These are phyloP conservation scores for Fusarium pseudoanthophilum DNA, from an alignment of 2,329 filamentous ascomycete species.

Conservation along the genomic window DNA sequence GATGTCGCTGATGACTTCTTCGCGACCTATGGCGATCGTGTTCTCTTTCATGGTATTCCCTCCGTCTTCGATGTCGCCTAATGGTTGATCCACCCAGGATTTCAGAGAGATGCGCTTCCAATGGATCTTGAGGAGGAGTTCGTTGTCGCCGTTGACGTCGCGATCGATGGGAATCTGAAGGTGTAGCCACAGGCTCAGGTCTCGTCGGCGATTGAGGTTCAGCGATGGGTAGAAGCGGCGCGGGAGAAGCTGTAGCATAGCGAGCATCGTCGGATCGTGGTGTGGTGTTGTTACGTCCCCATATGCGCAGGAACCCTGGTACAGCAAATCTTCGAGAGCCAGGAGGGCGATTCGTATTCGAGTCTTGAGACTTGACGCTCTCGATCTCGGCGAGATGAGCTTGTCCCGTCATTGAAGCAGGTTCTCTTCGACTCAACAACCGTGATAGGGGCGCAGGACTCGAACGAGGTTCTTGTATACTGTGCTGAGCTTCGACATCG, in stretches of 20 bases:
- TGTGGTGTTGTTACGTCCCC: conserved; percentile 10
- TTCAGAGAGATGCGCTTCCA: conserved; percentile 33
- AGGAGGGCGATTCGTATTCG: conserved; percentile 49
- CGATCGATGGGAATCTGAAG: conserved; percentile 15
- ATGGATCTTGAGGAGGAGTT: conserved; percentile 2
- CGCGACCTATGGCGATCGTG: conserved; percentile 15
- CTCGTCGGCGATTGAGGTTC: conserved; percentile 16
- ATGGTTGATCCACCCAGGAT: conserved; percentile 20
- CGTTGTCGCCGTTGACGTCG: conserved; percentile 15
- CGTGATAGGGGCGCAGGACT: conserved; percentile 27
- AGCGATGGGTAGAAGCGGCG: conserved; percentile 23
- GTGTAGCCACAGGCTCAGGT: conserved; percentile 25
- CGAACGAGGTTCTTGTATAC: conserved; percentile 9
- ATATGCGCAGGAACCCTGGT: conserved; percentile 28
- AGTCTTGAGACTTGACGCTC: conserved; percentile 61
- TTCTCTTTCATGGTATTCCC: conserved; percentile 10
- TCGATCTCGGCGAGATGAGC: conserved; percentile 46
- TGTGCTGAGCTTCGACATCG: conserved; percentile 28
- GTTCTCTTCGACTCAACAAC: conserved; percentile 34
- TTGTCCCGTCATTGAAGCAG: conserved; percentile 22
- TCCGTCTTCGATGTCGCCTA: conserved; percentile 2
- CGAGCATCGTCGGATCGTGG: conserved; percentile 15
- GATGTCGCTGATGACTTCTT: conserved; percentile 32
- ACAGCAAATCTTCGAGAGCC: conserved; percentile 17
- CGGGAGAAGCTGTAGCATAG: conserved; percentile 28